Evolutionary conservation across 257 asterid species (phyloP).

Genomic region (Craterostigma plantagineum): DNA sequence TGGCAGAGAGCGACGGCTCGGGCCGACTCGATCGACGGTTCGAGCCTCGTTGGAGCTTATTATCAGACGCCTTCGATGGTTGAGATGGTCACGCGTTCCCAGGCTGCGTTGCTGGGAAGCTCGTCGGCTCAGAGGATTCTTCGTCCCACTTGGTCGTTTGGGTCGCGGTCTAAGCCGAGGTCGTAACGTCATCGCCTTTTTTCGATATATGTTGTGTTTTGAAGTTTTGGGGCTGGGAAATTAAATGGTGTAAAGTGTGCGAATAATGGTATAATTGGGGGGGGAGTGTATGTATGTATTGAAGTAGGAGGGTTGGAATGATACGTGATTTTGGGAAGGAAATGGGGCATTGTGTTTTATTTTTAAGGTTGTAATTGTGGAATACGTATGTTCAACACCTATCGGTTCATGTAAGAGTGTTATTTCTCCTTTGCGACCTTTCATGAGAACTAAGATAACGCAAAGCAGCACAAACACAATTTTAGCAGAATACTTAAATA

Average conservation of each 20-base stretch:
- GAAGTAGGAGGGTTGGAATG: conserved; percentile 13
- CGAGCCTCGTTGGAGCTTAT: conserved; percentile 64
- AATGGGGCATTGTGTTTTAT: conserved; percentile 2
- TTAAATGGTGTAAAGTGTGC: too few relatives aligned
- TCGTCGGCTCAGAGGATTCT: conserved; percentile 47
- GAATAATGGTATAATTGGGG: too few relatives aligned
- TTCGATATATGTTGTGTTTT: neutral
- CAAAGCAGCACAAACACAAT: too few relatives aligned
- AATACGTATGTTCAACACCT: too few relatives aligned
- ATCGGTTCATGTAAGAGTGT: too few relatives aligned
- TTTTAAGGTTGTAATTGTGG: conserved; percentile 13
- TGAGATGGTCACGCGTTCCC: conserved; percentile 90
- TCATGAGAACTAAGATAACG: too few relatives aligned
- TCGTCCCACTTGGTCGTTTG: conserved; percentile 44
- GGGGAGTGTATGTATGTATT: too few relatives aligned
- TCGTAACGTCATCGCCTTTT: neutral
- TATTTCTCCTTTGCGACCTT: too few relatives aligned
- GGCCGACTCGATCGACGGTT: conserved; percentile 69
- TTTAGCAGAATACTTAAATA: too few relatives aligned
- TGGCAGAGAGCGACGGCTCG: conserved; percentile 99
- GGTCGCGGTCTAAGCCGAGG: conserved; percentile 39
- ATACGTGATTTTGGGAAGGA: conserved; percentile 17
- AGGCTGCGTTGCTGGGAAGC: conserved; percentile 38
- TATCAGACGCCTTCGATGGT: conserved; percentile 90
- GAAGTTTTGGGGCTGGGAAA: too few relatives aligned